phyloP scores from a whole-genome alignment of 257 asterid species.

The Marsdenia floribunda region DNA sequence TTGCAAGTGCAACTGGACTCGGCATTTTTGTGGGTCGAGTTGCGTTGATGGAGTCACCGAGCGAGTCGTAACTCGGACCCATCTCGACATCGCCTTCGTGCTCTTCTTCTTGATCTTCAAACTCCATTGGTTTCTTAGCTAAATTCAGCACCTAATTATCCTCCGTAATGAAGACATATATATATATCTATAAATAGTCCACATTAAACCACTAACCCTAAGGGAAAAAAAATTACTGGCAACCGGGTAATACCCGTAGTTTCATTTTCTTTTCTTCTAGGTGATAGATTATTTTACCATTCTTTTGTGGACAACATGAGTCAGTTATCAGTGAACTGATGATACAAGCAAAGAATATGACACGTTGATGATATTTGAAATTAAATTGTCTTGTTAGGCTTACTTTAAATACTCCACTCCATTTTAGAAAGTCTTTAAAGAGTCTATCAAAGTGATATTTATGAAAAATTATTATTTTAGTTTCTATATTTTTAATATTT shows the following conservation, averaged over 20 bases:
- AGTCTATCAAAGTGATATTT: too few relatives aligned
- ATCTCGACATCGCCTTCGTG: conserved; percentile 35
- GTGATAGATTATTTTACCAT: neutral
- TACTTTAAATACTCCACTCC: too few relatives aligned
- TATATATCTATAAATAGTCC: conserved; percentile 11
- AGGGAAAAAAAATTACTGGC: neutral
- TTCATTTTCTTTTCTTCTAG: neutral
- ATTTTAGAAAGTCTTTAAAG: too few relatives aligned
- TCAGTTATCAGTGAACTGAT: too few relatives aligned
- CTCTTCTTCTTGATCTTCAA: conserved; percentile 63
- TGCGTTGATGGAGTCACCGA: conserved; percentile 30
- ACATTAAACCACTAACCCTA: conserved; percentile 9
- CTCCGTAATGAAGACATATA: conserved; percentile 5
- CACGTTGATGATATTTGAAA: too few relatives aligned
- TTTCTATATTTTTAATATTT: too few relatives aligned
- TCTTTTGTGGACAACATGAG: neutral
- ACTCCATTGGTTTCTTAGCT: conserved; percentile 46
- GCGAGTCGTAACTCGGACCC: conserved; percentile 47
- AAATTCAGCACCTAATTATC: conserved; percentile 36
- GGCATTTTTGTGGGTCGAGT: conserved; percentile 27
- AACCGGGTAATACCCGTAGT: conserved; percentile 7
- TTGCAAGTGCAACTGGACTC: conserved; percentile 17
- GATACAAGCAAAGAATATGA: too few relatives aligned
- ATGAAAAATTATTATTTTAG: too few relatives aligned
- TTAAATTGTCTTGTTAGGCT: too few relatives aligned